Base-by-base conservation (phyloP, 768 basidiomycete genomes). In the Amanita muscaria region DNA sequence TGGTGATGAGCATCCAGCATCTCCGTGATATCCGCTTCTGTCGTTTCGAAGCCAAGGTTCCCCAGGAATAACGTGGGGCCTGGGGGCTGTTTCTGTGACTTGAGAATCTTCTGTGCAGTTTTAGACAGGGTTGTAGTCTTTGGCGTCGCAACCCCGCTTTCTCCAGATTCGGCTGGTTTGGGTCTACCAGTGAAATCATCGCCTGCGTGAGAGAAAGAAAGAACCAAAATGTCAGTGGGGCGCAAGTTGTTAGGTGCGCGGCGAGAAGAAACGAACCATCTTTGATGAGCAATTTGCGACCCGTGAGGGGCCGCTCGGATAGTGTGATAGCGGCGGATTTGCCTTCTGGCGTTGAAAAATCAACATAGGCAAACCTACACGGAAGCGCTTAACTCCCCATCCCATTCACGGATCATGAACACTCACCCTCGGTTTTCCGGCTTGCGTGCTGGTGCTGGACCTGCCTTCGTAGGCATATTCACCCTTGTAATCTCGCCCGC, bases 301-400 rank as follows among this genome's bases (percentile, higher is more conserved):
- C 94, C 22, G 93, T 75, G 11, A 97, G 67, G 43, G 77, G 77
- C 25, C 77, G 70, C 61, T 99, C 96, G 3, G 90, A 89, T 33
- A 84, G 66, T 3, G 77, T 69, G 49, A 97, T 85, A 23, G 92
- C 94, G 33, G 73, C 65, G 3, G 56, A 57, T 57, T 94, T 88
- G 10, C 76, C 80, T 24, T 91, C 88, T 0, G 74, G 64, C 1
- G 82, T 82, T 2, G 79, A 73, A 59, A 98, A 96, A 64, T 98
- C 94, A 47, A 98, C 86, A 66, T 97, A 97, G 29, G 96, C 96
- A 61, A 91, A 99, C 30, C 94, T 97, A 47, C 12, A 47, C 8
- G 19, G 30, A 18, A 25, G 12, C 15, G 14, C 44, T n/a, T n/a
- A n/a, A n/a, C n/a, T n/a, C n/a, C n/a, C n/a, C n/a, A n/a, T n/a